Conservation (phyloP, 2,329 filamentous ascomycete genomes). For the Aureobasidium sp. region DNA sequence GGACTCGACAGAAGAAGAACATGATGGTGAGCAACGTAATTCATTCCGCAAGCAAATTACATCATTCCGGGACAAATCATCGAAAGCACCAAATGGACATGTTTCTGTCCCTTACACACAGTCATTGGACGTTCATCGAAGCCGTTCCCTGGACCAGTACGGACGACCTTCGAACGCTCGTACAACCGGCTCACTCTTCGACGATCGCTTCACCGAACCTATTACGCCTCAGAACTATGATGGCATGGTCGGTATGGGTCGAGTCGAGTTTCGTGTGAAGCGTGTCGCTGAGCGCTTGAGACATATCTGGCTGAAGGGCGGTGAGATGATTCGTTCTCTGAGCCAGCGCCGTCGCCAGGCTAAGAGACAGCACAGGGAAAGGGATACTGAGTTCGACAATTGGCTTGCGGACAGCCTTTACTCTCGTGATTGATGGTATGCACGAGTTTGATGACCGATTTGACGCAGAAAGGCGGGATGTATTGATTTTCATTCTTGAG, state of each 20-base stretch:
- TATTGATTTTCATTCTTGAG: background rate
- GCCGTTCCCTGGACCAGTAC: constrained; percentile 24
- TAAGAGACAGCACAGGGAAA: constrained; percentile 12
- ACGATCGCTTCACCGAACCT: constrained; percentile 10
- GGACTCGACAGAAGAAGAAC: constrained; percentile 31
- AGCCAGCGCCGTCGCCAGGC: constrained; percentile 5
- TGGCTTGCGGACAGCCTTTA: constrained; percentile 22
- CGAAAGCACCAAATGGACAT: constrained; percentile 16
- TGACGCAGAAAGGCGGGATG: background rate
- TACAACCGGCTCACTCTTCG: background rate
- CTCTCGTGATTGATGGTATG: constrained; percentile 8
- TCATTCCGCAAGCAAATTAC: constrained; percentile 32
- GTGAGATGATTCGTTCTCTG: constrained; percentile 26
- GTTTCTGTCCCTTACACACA: constrained; percentile 19
- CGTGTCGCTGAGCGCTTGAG: constrained; percentile 34
- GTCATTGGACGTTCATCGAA: constrained; percentile 19
- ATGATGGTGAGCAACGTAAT: constrained; percentile 20
- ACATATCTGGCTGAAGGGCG: constrained; percentile 29
- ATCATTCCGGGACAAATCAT: constrained; percentile 22
- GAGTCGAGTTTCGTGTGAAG: constrained; percentile 35
- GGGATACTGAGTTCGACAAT: constrained; percentile 19
- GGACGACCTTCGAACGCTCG: constrained; percentile 22
- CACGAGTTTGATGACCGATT: background rate
- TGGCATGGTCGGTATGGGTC: constrained; percentile 32
- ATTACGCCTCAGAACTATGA: constrained; percentile 21